Conservation (phyloP, 2,329 filamentous ascomycete species). For the Diaporthe citrichinensis region DNA sequence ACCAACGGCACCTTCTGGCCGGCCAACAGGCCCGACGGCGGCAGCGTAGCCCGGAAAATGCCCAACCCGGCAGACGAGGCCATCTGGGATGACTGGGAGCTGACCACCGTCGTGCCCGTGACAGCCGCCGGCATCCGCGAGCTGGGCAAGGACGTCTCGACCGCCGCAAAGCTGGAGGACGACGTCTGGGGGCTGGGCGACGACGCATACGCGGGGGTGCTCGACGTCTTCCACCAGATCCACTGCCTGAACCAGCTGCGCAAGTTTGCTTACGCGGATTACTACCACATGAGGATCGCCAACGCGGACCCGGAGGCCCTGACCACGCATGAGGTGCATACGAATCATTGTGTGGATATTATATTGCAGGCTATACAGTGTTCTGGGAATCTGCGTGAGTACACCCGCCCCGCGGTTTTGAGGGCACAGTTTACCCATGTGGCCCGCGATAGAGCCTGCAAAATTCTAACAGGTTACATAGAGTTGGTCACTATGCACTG, state of each 20-base stretch:
- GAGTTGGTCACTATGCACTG: slow-evolving; percentile 54
- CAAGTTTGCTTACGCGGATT: slow-evolving; percentile 46
- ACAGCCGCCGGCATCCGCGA: slow-evolving; percentile 47
- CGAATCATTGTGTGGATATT: slow-evolving; percentile 54
- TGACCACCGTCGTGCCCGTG: slow-evolving; percentile 47
- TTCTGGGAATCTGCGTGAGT: slow-evolving; percentile 48
- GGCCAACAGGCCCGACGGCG: not conserved
- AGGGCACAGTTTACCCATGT: too few relatives aligned
- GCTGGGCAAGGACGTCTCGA: slow-evolving; percentile 51
- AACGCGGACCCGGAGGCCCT: slow-evolving; percentile 38
- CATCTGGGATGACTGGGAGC: slow-evolving; percentile 50
- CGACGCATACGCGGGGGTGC: slow-evolving; percentile 50
- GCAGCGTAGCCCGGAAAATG: slow-evolving; percentile 39
- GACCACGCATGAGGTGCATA: slow-evolving; percentile 46
- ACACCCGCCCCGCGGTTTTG: too few relatives aligned
- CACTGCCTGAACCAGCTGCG: slow-evolving; percentile 53
- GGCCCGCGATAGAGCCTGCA: too few relatives aligned
- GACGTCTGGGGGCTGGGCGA: slow-evolving; percentile 50
- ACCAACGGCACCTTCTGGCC: slow-evolving; percentile 30
- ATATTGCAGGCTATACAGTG: slow-evolving; percentile 53
- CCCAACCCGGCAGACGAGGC: slow-evolving; percentile 49
- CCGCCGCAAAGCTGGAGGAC: slow-evolving; percentile 47
- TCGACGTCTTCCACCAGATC: slow-evolving; percentile 52
- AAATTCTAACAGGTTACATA: not conserved
- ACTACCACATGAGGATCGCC: slow-evolving; percentile 45